Conservation (phyloP, 129 eudicot species). For the Tagetes patula region DNA sequence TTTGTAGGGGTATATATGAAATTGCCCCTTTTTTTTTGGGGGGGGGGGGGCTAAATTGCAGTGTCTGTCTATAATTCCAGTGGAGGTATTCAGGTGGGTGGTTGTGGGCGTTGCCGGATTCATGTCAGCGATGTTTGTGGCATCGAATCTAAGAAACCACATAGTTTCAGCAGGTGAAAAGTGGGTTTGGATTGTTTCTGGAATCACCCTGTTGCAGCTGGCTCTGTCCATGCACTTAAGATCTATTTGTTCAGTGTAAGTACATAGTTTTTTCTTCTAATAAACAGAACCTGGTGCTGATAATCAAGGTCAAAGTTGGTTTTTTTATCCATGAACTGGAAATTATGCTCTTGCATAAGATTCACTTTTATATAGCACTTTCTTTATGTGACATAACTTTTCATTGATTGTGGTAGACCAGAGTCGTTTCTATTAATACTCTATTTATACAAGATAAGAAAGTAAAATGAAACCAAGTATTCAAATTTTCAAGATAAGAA, state of each 20-base stretch:
- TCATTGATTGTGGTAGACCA: background rate
- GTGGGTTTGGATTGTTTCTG: conserved; percentile 77
- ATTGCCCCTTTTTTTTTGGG: no score
- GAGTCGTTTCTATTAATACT: background rate
- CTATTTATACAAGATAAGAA: background rate
- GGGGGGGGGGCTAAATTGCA: conserved; percentile 27
- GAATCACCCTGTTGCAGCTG: conserved; percentile 71
- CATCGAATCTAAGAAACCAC: conserved; percentile 66
- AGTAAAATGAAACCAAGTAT: background rate
- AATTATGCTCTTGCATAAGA: conserved; percentile 2
- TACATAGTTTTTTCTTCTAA: conserved; percentile 22
- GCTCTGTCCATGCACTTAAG: conserved; percentile 67
- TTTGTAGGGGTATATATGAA: no score
- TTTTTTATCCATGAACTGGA: background rate
- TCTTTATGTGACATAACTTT: background rate
- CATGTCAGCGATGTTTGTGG: conserved; percentile 80
- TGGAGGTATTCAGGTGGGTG: conserved; percentile 65
- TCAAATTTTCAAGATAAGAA: background rate
- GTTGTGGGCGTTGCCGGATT: conserved; percentile 77
- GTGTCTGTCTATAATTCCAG: conserved; percentile 64
- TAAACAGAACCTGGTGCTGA: background rate
- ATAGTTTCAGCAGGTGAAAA: conserved; percentile 66
- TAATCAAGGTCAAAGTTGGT: background rate
- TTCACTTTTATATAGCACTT: background rate
- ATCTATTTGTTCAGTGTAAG: conserved; percentile 55